A percentile compares a stretch with the other conserved stretches of the same genome.
Evolutionary conservation across 176 grass and related monocot genomes (phyloP).

Genomic region (Ensete glaucum): DNA sequence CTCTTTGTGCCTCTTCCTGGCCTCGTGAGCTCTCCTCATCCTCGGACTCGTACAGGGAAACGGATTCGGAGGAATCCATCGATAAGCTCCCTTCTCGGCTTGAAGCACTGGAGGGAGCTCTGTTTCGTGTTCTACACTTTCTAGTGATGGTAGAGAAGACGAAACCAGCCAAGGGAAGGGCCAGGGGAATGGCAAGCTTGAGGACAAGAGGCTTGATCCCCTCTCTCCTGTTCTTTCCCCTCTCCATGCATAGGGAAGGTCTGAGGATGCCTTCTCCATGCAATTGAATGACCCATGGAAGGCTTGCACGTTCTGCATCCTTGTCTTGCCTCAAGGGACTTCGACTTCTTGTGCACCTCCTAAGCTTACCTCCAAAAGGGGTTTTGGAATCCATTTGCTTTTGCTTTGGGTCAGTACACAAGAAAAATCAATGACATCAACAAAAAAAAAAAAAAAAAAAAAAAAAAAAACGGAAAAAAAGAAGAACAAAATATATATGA

Average conservation of each 20-base stretch:
- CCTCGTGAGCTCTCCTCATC: not conserved
- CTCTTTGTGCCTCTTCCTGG: conserved; percentile 10
- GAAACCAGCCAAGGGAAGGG: conserved; percentile 56
- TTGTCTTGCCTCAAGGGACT: not conserved
- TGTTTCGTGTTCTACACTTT: conserved; percentile 22
- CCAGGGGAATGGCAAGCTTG: conserved; percentile 50
- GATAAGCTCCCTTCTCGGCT: conserved; percentile 15
- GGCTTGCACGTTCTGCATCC: not conserved
- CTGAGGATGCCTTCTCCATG: conserved; percentile 24
- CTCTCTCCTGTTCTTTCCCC: conserved; percentile 22
- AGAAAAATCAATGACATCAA: not conserved
- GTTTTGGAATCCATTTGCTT: not conserved
- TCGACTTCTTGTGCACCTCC: not conserved
- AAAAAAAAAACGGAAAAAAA: too few species aligned
- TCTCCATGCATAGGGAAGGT: conserved; percentile 48
- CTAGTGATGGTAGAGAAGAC: conserved; percentile 49
- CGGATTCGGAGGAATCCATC: conserved; percentile 17
- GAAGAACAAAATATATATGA: too few species aligned
- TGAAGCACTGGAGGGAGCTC: conserved; percentile 11
- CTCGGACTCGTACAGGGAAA: conserved; percentile 2
- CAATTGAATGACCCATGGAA: not conserved
- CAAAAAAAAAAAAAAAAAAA: not conserved
- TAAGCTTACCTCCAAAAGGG: not conserved
- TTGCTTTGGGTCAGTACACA: not conserved
- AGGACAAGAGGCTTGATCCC: conserved; percentile 54